Conservation (phyloP, 2,329 filamentous ascomycete species). For the Calonectria henricotiae region DNA sequence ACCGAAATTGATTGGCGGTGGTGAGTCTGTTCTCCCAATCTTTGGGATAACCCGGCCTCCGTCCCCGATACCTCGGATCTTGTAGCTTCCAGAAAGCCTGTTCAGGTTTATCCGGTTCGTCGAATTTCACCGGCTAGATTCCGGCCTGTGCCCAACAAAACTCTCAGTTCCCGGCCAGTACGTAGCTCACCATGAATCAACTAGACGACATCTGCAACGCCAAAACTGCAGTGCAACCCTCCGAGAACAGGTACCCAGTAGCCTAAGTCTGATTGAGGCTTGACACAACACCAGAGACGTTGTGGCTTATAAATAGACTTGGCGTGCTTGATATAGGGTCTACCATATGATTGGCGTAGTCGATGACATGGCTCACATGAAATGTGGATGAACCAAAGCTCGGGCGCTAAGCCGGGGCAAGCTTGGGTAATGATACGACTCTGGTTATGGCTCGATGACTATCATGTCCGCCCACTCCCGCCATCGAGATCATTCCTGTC, state of each 20-base stretch:
- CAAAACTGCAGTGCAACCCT: constrained; percentile 24
- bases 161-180: background rate
- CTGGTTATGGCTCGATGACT: constrained; percentile 36
- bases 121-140: background rate
- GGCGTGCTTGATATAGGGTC: constrained; percentile 13
- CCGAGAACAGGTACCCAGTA: background rate
- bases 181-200: constrained; percentile 1
- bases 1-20: background rate
- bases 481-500: constrained; percentile 1
- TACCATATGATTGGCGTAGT: constrained; percentile 26
- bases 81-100: background rate
- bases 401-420: constrained; percentile 6
- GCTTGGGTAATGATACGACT: constrained; percentile 24
- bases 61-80: background rate
- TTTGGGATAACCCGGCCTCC: background rate
- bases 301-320: constrained; percentile 22
- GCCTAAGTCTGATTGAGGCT: background rate
- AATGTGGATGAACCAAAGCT: constrained; percentile 24
- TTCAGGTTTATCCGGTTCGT: background rate
- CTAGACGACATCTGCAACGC: background rate
- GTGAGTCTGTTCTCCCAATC: background rate
- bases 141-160: background rate
- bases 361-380: constrained; percentile 25
- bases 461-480: constrained; percentile 16
- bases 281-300: background rate